Evolutionary conservation across 768 basidiomycete genomes (phyloP).

Genomic region (Agaricus blazei): DNA sequence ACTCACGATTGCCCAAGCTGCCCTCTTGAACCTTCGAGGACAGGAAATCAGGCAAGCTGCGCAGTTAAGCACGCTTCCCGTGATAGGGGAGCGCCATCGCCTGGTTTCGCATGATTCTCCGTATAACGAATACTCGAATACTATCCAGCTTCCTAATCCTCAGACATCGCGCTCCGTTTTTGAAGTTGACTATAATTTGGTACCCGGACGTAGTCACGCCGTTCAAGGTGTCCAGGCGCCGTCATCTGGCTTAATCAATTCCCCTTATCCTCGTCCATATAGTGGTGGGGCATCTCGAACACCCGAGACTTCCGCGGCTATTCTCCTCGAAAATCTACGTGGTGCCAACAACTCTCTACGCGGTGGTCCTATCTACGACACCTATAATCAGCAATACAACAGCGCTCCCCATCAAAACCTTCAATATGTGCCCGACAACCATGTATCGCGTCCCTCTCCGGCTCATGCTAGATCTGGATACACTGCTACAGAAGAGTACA

Average conservation of each 20-base stretch:
- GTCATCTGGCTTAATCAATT: neutral
- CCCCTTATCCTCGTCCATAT: neutral
- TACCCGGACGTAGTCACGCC: slow-evolving; percentile 17
- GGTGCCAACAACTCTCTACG: slow-evolving; percentile 16
- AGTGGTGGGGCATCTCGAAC: slow-evolving; percentile 5
- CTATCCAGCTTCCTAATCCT: neutral
- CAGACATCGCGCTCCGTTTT: slow-evolving; percentile 12
- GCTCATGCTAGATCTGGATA: slow-evolving; percentile 43
- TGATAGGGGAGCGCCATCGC: slow-evolving; percentile 5
- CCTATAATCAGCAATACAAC: neutral
- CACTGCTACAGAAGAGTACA: slow-evolving; percentile 63
- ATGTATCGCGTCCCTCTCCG: slow-evolving; percentile 16
- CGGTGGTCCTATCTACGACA: slow-evolving; percentile 4
- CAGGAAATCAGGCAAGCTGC: slow-evolving; percentile 38
- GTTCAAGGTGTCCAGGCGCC: slow-evolving; percentile 16
- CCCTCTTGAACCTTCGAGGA: slow-evolving; percentile 70
- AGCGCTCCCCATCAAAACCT: slow-evolving; percentile 2
- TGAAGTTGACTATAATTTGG: slow-evolving; percentile 36
- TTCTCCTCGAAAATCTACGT: slow-evolving; percentile 30
- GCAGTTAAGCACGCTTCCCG: neutral
- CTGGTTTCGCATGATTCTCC: neutral
- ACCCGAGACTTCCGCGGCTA: slow-evolving; percentile 34
- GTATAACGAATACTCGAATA: slow-evolving; percentile 4
- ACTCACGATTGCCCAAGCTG: slow-evolving; percentile 74
- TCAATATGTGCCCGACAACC: slow-evolving; percentile 24